Percentiles rank a stretch among this genome's conserved stretches.
These are phyloP conservation scores for Phialophora tarda DNA, from an alignment of 2,329 filamentous ascomycete species.

Conservation along the genomic window DNA sequence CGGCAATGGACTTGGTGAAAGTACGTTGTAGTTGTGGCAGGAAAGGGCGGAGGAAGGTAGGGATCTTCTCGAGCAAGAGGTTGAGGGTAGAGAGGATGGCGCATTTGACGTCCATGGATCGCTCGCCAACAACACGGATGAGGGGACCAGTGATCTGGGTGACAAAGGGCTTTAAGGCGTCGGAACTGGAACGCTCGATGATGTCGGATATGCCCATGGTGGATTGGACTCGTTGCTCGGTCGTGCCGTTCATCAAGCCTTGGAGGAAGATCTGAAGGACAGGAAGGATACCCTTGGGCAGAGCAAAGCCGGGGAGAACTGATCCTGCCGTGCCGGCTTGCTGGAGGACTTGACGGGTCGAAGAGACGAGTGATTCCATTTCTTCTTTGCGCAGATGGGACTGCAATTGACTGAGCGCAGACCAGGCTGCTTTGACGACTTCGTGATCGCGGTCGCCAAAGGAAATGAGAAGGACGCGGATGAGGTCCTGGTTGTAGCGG, in stretches of 20 bases:
- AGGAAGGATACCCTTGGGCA: slow-evolving; percentile 97
- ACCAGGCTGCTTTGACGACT: slow-evolving; percentile 89
- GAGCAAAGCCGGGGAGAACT: slow-evolving; percentile 81
- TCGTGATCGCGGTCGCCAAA: slow-evolving; percentile 85
- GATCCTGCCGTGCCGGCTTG: slow-evolving; percentile 87
- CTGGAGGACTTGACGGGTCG: slow-evolving; percentile 82
- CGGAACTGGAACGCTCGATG: slow-evolving; percentile 86
- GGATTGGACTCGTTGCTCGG: slow-evolving; percentile 88
- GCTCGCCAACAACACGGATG: slow-evolving; percentile 95
- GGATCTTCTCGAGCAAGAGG: slow-evolving; percentile 95
- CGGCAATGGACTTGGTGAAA: slow-evolving; percentile 93
- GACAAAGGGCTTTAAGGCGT: slow-evolving; percentile 89
- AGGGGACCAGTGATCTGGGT: slow-evolving; percentile 97
- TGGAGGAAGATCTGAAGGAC: slow-evolving; percentile 96
- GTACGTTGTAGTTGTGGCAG: slow-evolving; percentile 94
- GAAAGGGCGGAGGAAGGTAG: slow-evolving; percentile 92
- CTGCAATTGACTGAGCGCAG: slow-evolving; percentile 83
- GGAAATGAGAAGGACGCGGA: slow-evolving; percentile 84
- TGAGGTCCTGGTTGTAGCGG: slow-evolving; percentile 92
- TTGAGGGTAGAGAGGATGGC: slow-evolving; percentile 94
- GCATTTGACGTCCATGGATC: slow-evolving; percentile 90
- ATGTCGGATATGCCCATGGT: slow-evolving; percentile 95
- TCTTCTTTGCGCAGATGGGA: slow-evolving; percentile 93
- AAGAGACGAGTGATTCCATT: slow-evolving; percentile 90
- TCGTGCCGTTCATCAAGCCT: slow-evolving; percentile 93